These are phyloP conservation scores for Cryoendolithus antarcticus DNA, from an alignment of 2,329 filamentous ascomycete genomes.

Conservation along the genomic window DNA sequence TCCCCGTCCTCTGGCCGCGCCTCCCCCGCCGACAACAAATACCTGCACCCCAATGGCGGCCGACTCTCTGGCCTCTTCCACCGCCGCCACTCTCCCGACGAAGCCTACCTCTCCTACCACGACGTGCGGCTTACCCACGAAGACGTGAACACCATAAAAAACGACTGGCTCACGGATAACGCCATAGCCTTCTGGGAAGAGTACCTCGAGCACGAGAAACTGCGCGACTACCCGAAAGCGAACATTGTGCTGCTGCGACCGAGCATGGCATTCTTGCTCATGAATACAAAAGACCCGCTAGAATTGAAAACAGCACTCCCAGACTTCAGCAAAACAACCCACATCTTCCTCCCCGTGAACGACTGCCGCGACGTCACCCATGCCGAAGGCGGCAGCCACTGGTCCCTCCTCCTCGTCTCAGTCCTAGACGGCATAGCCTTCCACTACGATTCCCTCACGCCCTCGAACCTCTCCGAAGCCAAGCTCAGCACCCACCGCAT, in stretches of 20 bases:
- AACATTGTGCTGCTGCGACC: conserved; percentile 85
- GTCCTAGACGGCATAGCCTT: conserved; percentile 84
- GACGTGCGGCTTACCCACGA: conserved; percentile 61
- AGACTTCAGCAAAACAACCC: conserved; percentile 66
- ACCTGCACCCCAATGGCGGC: conserved; percentile 39
- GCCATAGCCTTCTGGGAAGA: conserved; percentile 98
- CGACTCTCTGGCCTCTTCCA: conserved; percentile 37
- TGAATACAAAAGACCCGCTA: conserved; percentile 52
- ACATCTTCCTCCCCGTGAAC: conserved; percentile 93
- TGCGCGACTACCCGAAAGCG: conserved; percentile 66
- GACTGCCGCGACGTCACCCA: conserved; percentile 64
- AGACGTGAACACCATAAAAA: conserved; percentile 75
- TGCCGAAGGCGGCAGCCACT: conserved; percentile 86
- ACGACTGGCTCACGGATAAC: conserved; percentile 96
- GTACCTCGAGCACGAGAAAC: conserved; percentile 80
- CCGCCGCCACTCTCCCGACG: conserved; percentile 42
- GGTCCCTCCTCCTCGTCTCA: conserved; percentile 84
- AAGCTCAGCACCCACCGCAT: conserved; percentile 58
- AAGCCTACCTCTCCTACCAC: conserved; percentile 58
- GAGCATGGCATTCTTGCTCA: conserved; percentile 82
- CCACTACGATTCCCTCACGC: conserved; percentile 83
- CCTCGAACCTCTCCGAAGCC: conserved; percentile 65
- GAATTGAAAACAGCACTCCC: conserved; percentile 58
- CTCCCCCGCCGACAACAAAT: conserved; percentile 1
- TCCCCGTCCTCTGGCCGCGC: conserved; percentile 7